Evolutionary conservation across 257 asterid genomes (phyloP), one percentile per base, ranked within the genome.

Genomic region (Dorcoceras hygrometricum): DNA sequence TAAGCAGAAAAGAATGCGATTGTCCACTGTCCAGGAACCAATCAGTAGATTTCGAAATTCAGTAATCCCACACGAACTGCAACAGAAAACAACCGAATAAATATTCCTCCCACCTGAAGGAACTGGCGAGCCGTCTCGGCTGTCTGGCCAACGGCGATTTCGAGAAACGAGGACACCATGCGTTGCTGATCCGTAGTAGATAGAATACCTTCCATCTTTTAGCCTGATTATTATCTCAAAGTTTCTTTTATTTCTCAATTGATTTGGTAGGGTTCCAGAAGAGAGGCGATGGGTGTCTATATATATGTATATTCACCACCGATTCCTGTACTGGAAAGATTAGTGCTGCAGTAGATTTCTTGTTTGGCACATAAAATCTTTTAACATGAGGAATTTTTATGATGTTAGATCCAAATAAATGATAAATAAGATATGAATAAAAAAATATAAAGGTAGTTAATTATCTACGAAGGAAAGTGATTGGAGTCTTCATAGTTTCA

Each of bases 81-180:
- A 71, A 24, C 50, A 26, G 16, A n/a, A 34, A 32, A n/a, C 23
- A 62, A 34, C 32, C 23, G 39, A 36, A 36, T 4, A 18, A 32
- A 26, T 46, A 72, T 36, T 65, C 29, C 56, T 12, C 29, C 23
- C 63, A 89, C 98, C 98, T 89, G 88, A 62, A 91, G 95, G 66
- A 91, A 91, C 66, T 87, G 96, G 56, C 89, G 90, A 62, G 98
- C 98, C 31, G 89, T 91, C 7, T 84, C 96, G 58, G 89, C 79
- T 36, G 85, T 77, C 59, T 91, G 95, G 61, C 96, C 98, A 32
- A 75, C 95, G 72, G 98, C 96, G 71, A 91, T 86, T 76, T 91
- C 98, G 24, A 89, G 86, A 67, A 91, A 91, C 23, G 87, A 85
- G 31, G 89, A 62, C 20, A 91, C 83, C 83, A 91, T 60, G 28